A percentile compares a stretch with the other conserved stretches of the same genome.
phyloP scores from a whole-genome alignment of 2,329 filamentous ascomycete species.

The Stagonosporopsis chrysanthemi region DNA sequence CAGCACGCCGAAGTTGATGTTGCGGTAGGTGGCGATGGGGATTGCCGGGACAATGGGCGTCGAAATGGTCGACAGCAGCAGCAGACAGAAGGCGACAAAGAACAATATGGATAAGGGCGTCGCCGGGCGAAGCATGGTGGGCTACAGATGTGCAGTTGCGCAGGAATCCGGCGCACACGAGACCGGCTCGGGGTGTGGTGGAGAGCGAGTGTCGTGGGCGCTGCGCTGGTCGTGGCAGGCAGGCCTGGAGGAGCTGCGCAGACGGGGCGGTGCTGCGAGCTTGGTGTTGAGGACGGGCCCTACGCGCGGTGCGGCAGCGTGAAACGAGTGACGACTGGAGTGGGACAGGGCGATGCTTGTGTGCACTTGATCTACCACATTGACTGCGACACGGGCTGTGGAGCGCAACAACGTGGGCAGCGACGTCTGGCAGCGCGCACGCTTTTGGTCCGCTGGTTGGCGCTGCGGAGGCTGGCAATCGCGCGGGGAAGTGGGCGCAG shows the following conservation, averaged over 20 bases:
- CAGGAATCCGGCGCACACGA: constrained; percentile 40
- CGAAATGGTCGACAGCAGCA: constrained; percentile 88
- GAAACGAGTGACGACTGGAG: constrained; percentile 43
- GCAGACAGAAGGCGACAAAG: constrained; percentile 81
- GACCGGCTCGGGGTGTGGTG: constrained; percentile 36
- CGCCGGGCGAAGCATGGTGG: constrained; percentile 85
- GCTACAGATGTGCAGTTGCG: constrained; percentile 30
- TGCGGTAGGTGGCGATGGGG: constrained; percentile 78
- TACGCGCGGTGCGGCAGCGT: constrained; percentile 34
- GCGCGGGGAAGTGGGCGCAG: constrained; percentile 20
- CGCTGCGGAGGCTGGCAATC: constrained; percentile 17
- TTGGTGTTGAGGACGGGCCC: constrained; percentile 32
- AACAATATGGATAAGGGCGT: constrained; percentile 89
- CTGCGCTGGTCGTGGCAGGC: constrained; percentile 11
- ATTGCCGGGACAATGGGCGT: constrained; percentile 88
- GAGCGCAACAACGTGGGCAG: constrained; percentile 18
- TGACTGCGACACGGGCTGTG: constrained; percentile 11
- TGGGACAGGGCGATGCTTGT: constrained; percentile 36
- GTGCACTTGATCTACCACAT: constrained; percentile 30
- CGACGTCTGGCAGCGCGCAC: constrained; percentile 22
- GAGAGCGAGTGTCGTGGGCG: constrained; percentile 22
- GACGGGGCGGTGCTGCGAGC: constrained; percentile 18
- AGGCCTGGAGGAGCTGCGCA: constrained; percentile 12
- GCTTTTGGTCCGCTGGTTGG: constrained; percentile 9
- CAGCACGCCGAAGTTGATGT: constrained; percentile 89